Base-by-base conservation (phyloP, 306 rosid genomes). In the Arachis stenosperma region DNA sequence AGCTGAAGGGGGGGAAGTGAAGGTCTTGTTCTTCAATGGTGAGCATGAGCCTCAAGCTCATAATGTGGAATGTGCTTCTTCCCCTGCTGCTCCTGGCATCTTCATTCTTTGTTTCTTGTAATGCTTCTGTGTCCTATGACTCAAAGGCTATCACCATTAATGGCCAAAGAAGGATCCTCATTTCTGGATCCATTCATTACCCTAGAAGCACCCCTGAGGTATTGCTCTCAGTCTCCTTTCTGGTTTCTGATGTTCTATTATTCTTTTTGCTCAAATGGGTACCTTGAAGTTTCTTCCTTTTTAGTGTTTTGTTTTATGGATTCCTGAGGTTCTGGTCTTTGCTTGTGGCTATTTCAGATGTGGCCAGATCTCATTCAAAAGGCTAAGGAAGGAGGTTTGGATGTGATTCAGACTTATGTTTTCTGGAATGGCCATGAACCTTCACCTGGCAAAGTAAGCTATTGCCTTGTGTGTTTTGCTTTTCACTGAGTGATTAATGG, bases 341-440 rank as follows among this genome's bases (percentile, higher is more conserved):
- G 78, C 53, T 56, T 70, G 33, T 67, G 53, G 65, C 63, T 52
- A 62, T 62, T 54, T 77, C 84, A 95, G 99, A 95, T 95, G 99
- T 95, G 99, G 99, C 98, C 99, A 82, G 99, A 95, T 90, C 98
- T 95, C 83, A 91, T 95, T 69, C 96, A 91, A 86, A 95, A 86
- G 83, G 99, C 99, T 17, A 95, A 95, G 70, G 96, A 95, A 9
- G 99, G 99, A 77, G 98, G 99, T 7, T 79, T 95, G 77, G 99
- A 91, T 90, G 99, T 90, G 80, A 84, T 95, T 81, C 96, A 95
- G 85, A 95, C 99, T 61, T 95, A 95, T 56, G 99, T 95, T 47
- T 95, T 95, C 82, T 95, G 99, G 99, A 95, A 95, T 91, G 99
- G 99, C 51, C 99, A 95, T 75, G 99, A 95, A 43, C 99, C 99